Evolutionary conservation across 768 basidiomycete genomes (phyloP).

Genomic region (Rhodocollybia butyracea): DNA sequence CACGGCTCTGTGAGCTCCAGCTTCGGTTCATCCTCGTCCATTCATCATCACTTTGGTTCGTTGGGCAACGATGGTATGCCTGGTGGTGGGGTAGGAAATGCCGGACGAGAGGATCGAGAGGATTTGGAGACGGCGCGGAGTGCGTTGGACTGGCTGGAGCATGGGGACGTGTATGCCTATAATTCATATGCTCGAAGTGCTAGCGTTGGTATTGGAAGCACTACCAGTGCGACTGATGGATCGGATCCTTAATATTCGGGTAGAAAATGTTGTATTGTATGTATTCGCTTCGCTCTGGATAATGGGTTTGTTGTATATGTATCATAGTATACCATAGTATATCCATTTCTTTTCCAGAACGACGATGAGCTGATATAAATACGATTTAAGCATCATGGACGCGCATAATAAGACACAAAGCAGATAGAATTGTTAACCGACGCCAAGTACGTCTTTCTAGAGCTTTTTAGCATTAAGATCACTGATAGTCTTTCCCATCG

Average conservation of each 20-base stretch:
- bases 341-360: too few species aligned
- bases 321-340: too few species aligned
- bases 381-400: too few species aligned
- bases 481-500: slow-evolving; percentile 65
- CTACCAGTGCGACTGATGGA: too few species aligned
- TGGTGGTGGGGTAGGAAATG: slow-evolving; percentile 18
- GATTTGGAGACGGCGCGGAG: slow-evolving; percentile 53
- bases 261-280: too few species aligned
- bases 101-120: slow-evolving; percentile 57
- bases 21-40: not conserved
- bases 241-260: too few species aligned
- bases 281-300: too few species aligned
- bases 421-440: too few species aligned
- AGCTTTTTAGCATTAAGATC: slow-evolving; percentile 63
- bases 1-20: not conserved
- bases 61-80: slow-evolving; percentile 6
- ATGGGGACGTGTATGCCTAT: slow-evolving; percentile 14
- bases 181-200: not conserved
- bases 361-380: too few species aligned
- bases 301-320: too few species aligned
- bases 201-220: not conserved
- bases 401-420: too few species aligned
- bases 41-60: not conserved
- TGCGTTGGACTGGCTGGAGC: slow-evolving; percentile 52
- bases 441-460: not conserved